Evolutionary conservation across 495 filamentous ascomycete genomes (phyloP), one percentile per base, ranked within the genome.

Genomic region (Terfezia claveryi): DNA sequence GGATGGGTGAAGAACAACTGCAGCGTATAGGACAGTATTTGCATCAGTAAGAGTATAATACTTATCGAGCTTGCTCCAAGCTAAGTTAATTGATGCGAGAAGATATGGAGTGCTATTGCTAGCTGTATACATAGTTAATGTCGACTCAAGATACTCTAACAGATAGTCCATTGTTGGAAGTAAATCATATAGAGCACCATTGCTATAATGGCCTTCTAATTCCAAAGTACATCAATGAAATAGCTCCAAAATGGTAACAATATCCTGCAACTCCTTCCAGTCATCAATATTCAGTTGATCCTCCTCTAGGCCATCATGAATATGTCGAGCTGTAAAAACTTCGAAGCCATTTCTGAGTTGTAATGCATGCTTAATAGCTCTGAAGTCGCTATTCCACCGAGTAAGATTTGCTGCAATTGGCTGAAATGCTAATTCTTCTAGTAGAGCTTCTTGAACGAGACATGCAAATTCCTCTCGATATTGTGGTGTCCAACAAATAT

Each of bases 331-430:
- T 8, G 52, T 23, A 52, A 57, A 60, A 23, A 51, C 56, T n/a
- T 60, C 55, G 4, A 58, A 14, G 8, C 46, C 49, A 16, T 60
- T 56, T 23, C 49, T 32, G 2, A 60, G 36, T 41, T 52, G n/a
- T 23, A 58, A 55, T 8, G 44, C 58, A 38, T 32, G 8, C 14
- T 50, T 50, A 8, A 60, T 52, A 37, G 51, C 38, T 20, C 55
- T 56, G 52, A 49, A 52, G 36, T 60, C 55, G 17, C 54, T 51
- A n/a, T 46, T 32, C 58, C 49, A 62, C n/a, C 55, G 38, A 16
- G 58, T 62, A 37, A 54, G 20, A 38, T 54, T 54, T 0, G 23
- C 46, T 36, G 54, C n/a, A 9, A 49, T 38, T 9, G 41, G 41
- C 17, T 20, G 41, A 7, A 59, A 14, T 23, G 5, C 6, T 46